Evolutionary conservation across 345 rosid species (phyloP).

Genomic region (Conringia planisiliqua): DNA sequence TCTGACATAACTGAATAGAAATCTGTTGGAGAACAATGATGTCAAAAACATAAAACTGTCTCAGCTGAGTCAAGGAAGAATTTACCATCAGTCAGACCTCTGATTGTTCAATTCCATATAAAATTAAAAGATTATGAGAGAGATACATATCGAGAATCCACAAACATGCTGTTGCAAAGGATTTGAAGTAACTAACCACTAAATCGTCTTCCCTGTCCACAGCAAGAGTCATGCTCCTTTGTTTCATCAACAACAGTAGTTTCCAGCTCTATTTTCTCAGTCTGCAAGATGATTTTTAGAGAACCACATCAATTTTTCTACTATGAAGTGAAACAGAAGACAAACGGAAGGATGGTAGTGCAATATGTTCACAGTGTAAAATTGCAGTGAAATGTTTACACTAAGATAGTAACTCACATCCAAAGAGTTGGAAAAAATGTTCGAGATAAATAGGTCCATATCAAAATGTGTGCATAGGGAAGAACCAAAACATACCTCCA

Average conservation of each 20-base stretch:
- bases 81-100: not conserved
- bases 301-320: not conserved
- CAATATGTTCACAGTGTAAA: constrained; percentile 5
- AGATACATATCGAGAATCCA: not conserved
- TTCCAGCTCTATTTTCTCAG: constrained; percentile 97
- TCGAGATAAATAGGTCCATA: not conserved
- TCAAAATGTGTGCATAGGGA: not conserved
- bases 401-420: not conserved
- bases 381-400: not conserved
- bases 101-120: not conserved
- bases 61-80: constrained; percentile 12
- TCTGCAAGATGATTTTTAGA: constrained; percentile 43
- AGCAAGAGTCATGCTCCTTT: constrained; percentile 81
- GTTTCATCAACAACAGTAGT: constrained; percentile 98
- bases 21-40: constrained; percentile 50
- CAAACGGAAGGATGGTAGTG: not conserved
- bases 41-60: not conserved
- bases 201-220: constrained; percentile 86
- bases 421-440: not conserved
- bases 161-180: not conserved
- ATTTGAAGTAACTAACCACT: constrained; percentile 68
- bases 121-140: not conserved
- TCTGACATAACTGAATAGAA: constrained; percentile 99
- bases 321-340: not conserved
- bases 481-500: constrained; percentile 61